Conservation (phyloP, 208 protist genomes). For the Acanthamoeba culbertsoni region DNA sequence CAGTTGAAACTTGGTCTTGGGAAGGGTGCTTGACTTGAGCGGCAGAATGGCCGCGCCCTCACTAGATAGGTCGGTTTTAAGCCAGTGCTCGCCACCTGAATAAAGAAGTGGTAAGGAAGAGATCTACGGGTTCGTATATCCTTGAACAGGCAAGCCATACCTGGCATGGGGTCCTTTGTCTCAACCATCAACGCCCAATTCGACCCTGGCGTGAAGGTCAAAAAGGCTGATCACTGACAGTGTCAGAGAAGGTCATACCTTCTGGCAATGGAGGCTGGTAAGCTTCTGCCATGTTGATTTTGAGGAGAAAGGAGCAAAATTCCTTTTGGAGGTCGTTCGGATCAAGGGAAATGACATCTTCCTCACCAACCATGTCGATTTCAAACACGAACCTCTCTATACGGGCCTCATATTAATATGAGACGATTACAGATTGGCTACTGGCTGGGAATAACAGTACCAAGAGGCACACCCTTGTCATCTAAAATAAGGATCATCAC, state of each 20-base stretch:
- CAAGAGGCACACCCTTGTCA: background rate
- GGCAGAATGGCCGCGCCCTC: background rate
- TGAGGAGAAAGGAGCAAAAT: constrained; percentile 37
- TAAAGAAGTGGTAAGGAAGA: background rate
- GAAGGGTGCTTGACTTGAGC: background rate
- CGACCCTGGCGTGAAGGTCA: background rate
- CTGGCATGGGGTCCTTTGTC: constrained; percentile 22
- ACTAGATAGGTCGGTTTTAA: background rate
- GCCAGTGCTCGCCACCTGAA: background rate
- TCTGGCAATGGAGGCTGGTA: constrained; percentile 12
- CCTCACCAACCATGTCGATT: constrained; percentile 4
- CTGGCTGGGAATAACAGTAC: background rate
- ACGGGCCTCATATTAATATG: background rate
- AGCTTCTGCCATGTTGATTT: constrained; percentile 47
- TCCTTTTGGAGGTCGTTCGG: background rate
- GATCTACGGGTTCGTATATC: background rate
- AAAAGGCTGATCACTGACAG: background rate
- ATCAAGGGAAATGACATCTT: background rate
- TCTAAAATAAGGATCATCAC: constrained; percentile 39
- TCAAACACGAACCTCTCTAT: constrained; percentile 44
- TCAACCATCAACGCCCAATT: constrained; percentile 17
- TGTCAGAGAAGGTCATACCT: background rate
- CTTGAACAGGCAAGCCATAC: background rate
- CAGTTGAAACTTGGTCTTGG: background rate
- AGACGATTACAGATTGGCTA: background rate